Conservation (phyloP, 371 early-diverging fungal species). For the Smittium culicis region DNA sequence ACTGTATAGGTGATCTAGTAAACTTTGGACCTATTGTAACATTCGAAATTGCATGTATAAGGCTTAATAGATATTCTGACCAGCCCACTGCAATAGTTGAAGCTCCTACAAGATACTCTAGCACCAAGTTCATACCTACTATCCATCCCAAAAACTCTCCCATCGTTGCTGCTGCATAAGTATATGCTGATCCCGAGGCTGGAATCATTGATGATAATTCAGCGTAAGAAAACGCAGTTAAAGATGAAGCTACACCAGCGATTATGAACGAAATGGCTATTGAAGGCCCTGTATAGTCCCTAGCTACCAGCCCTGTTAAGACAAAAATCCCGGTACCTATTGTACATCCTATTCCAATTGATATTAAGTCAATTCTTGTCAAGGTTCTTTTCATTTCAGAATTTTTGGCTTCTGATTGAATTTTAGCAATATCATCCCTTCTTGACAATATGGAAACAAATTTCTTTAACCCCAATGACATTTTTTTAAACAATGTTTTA, state of each 20-base stretch:
- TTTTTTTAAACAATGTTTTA: too few species aligned
- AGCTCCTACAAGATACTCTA: constrained; percentile 57
- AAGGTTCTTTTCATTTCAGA: constrained; percentile 6
- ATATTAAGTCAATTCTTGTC: constrained; percentile 18
- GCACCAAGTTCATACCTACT: constrained; percentile 59
- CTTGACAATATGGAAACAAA: too few species aligned
- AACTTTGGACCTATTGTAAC: not conserved
- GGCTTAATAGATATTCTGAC: constrained; percentile 51
- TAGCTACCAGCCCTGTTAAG: constrained; percentile 49
- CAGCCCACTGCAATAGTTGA: constrained; percentile 52
- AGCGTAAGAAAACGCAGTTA: constrained; percentile 55
- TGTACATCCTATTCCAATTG: constrained; percentile 34
- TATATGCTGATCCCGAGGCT: constrained; percentile 63
- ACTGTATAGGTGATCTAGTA: constrained; percentile 7
- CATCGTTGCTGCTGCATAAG: constrained; percentile 59
- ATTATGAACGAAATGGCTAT: constrained; percentile 53
- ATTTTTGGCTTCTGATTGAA: constrained; percentile 1
- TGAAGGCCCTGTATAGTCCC: constrained; percentile 51
- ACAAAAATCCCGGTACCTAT: constrained; percentile 37
- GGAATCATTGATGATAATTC: constrained; percentile 66
- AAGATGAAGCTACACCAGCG: constrained; percentile 44
- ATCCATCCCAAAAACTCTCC: constrained; percentile 65
- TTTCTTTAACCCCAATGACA: too few species aligned
- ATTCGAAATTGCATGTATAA: constrained; percentile 25
- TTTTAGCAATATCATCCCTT: too few species aligned